Base-by-base conservation (phyloP, 192 early-diverging fungal genomes). In the Entomortierella parvispora region DNA sequence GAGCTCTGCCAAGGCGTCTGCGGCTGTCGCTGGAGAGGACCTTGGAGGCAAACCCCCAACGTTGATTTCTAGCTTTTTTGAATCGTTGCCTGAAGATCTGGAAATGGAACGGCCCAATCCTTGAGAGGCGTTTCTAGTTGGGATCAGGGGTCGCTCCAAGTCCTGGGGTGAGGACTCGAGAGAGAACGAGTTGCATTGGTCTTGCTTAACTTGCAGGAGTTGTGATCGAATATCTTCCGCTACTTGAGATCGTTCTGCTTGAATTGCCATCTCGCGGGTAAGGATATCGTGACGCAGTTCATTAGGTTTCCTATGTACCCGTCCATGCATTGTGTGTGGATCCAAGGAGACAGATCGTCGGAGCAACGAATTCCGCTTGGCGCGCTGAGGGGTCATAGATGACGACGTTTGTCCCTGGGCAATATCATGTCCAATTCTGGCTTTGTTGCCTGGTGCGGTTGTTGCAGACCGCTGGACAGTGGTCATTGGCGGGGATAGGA, bases 301-400 rank as follows among this genome's bases (percentile, higher is more conserved):
- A 7, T 68, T 76, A 2, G 71, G 65, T 28, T 47, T 62, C 66
- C 53, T 77, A 40, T 77, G 74, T 4, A 77, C 48, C 15, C 74
- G 74, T 8, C 65, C 74, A n/a, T 77, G 74, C 74, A 77, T 77
- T 0, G 60, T 64, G 42, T 77, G 74, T 0, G 74, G 74, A 37
- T 77, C 74, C 50, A 77, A 28, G 4, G 74, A 77, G 10, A 77
- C 61, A 22, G 74, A 77, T 17, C 74, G 65, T 6, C 74, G 74
- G 17, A 77, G 63, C 34, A 68, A 32, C 44, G 74, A 77, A 42
- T 53, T 77, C 3, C 74, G 57, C 25, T 77, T 77, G 40, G 55
- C 48, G 7, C 66, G 59, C 34, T 68, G 74, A 53, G 74, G 65
- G 29, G 40, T 68, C 53, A 68, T 53, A 14, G 74, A 62, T 1